Percentiles rank a stretch among this genome's conserved stretches.
Evolutionary conservation across 2,329 filamentous ascomycete genomes (phyloP).

Genomic region (Colletotrichum sp.): DNA sequence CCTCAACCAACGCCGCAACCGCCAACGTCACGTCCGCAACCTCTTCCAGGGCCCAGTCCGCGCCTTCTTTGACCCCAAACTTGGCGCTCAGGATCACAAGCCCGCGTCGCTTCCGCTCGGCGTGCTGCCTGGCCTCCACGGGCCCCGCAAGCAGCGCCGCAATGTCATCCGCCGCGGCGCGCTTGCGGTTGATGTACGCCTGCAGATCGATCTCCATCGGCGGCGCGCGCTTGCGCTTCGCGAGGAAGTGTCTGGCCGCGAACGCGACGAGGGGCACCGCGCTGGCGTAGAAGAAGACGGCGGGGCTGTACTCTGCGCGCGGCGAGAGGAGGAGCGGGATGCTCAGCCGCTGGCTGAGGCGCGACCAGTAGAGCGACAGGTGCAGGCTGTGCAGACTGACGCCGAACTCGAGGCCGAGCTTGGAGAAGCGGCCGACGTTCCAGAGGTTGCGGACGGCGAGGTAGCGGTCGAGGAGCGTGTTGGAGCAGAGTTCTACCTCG

Average conservation of each 20-base stretch:
- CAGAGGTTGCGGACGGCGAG: conserved; percentile 50
- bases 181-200: conserved; percentile 35
- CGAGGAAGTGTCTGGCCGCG: conserved; percentile 38
- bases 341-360: conserved; percentile 47
- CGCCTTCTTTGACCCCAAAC: conserved; percentile 44
- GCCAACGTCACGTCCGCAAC: conserved; percentile 56
- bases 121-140: conserved; percentile 42
- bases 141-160: conserved; percentile 45
- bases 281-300: conserved; percentile 41
- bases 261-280: conserved; percentile 45
- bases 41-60: conserved; percentile 40
- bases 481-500: conserved; percentile 48
- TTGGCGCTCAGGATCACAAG: conserved; percentile 56
- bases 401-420: conserved; percentile 49
- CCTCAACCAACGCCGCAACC: conserved; percentile 49
- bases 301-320: conserved; percentile 27
- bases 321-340: conserved; percentile 47
- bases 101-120: conserved; percentile 38
- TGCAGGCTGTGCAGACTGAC: conserved; percentile 46
- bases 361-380: conserved; percentile 52
- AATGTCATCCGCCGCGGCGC: conserved; percentile 50
- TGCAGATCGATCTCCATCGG: conserved; percentile 15
- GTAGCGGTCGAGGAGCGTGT: conserved; percentile 38
- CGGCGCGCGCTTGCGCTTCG: background rate
- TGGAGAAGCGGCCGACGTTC: conserved; percentile 44